Percentiles rank a stretch among this genome's conserved stretches.
phyloP scores from a whole-genome alignment of 345 rosid genomes.

The Moringa oleifera region DNA sequence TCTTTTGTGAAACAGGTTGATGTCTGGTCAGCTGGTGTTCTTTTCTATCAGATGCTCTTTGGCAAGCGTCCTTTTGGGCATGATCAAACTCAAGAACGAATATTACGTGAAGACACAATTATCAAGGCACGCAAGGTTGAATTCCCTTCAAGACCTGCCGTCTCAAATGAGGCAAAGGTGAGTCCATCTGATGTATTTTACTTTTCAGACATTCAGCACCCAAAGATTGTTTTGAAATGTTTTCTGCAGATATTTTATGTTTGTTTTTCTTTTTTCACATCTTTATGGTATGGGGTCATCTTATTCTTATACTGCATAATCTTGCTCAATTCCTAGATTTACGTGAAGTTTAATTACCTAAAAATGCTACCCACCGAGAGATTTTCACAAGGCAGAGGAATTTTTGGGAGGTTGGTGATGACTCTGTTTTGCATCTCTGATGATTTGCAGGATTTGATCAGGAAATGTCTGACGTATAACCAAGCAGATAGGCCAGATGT shows the following conservation, averaged over 20 bases:
- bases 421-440: neutral
- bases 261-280: too few relatives aligned
- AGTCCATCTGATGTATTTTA: too few relatives aligned
- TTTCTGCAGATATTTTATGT: too few relatives aligned
- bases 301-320: neutral
- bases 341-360: neutral
- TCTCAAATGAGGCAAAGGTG: slow-evolving; percentile 95
- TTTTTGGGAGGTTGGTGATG: neutral
- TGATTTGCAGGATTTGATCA: slow-evolving; percentile 76
- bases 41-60: slow-evolving; percentile 93
- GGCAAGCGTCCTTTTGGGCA: slow-evolving; percentile 97
- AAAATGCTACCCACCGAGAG: neutral
- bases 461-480: slow-evolving; percentile 83
- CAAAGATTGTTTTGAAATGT: too few relatives aligned
- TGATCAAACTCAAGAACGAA: slow-evolving; percentile 95
- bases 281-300: too few relatives aligned
- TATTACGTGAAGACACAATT: slow-evolving; percentile 91
- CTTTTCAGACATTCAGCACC: too few relatives aligned
- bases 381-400: neutral
- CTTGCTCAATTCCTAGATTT: neutral
- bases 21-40: slow-evolving; percentile 96
- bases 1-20: slow-evolving; percentile 59
- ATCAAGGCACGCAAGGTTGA: slow-evolving; percentile 94
- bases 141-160: slow-evolving; percentile 87
- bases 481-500: slow-evolving; percentile 93